A percentile compares a stretch with the other conserved stretches of the same genome.
Evolutionary conservation across 495 filamentous ascomycete species (phyloP).

Genomic region (Penicillium maclennaniae): DNA sequence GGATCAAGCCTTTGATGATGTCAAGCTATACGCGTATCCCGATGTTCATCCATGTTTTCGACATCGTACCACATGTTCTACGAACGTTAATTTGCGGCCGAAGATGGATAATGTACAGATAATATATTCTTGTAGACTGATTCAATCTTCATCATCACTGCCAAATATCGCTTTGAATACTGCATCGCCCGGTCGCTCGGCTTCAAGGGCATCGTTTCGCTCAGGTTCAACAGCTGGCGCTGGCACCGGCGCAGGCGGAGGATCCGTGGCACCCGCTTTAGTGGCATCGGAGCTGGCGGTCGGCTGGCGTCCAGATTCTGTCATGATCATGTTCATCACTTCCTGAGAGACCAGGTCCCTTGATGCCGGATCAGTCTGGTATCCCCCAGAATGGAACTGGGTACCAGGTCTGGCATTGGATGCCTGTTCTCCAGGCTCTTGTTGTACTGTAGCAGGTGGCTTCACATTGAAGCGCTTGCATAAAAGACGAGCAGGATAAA

Average conservation of each 20-base stretch:
- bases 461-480: slow-evolving; percentile 91
- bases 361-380: slow-evolving; percentile 28
- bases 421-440: slow-evolving; percentile 47
- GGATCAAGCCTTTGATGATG: slow-evolving; percentile 6
- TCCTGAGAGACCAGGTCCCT: slow-evolving; percentile 41
- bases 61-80: slow-evolving; percentile 32
- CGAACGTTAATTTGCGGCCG: background rate
- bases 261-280: slow-evolving; percentile 3
- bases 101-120: background rate
- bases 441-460: slow-evolving; percentile 66
- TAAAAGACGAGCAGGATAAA: slow-evolving; percentile 76
- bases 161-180: slow-evolving; percentile 95
- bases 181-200: slow-evolving; percentile 75
- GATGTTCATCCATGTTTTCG: background rate
- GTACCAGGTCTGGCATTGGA: slow-evolving; percentile 18
- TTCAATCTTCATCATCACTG: slow-evolving; percentile 73
- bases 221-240: slow-evolving; percentile 59
- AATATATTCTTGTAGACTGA: background rate
- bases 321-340: slow-evolving; percentile 37
- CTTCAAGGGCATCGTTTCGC: slow-evolving; percentile 83
- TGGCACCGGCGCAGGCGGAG: slow-evolving; percentile 11
- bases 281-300: slow-evolving; percentile 9
- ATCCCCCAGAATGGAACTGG: slow-evolving; percentile 36
- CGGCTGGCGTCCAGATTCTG: slow-evolving; percentile 25
- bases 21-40: background rate